Evolutionary conservation across 257 asterid species (phyloP), one percentile per base, ranked within the genome.

Genomic region (Asclepias syriaca): DNA sequence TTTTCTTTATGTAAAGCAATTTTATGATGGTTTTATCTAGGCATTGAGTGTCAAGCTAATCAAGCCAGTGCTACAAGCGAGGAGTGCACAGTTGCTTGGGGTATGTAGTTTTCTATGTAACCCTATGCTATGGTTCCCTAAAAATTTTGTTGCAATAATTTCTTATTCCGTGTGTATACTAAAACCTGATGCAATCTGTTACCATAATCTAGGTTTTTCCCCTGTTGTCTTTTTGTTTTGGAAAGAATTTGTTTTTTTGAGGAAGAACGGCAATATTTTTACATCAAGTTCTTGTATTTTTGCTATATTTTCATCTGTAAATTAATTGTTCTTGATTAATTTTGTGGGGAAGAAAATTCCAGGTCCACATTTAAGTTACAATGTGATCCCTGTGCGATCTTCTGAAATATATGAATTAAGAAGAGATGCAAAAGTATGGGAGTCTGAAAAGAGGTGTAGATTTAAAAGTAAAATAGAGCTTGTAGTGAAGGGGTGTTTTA

Each of bases 41-140:
- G 97, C 79, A 87, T 89, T 4, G 97, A 91, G 90, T 91, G 97
- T 68, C 97, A 91, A 84, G 96, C 96, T 65, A 91, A 91, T 86
- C 97, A 91, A 76, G 96, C 95, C 64, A 91, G 96, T 55, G 96
- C 96, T 0, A 91, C 97, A 4, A 91, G 97, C 72, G 97, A 92
- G 85, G 97, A 92, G 67, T 92, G 97, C 80, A 87, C 97, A 0
- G 96, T 86, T 79, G 97, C 96, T 78, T 92, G 97, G 97, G 97
- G 97, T 92, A 87, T 71, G 96, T 67, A 64, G 9, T 69, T 60
- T 66, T 29, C 18, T 61, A 21, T 61, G 45, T 21, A 29, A 60
- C 40, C 21, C 43, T 29, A 12, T 21, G 45, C n/a, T 60, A 12
- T 7, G 14, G 12, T 13, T 13, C 37, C 8, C 39, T 22, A 1